Percentiles rank a stretch among this genome's conserved stretches.
Evolutionary conservation across 495 filamentous ascomycete genomes (phyloP).

Genomic region (Aspergillus funiculosus): DNA sequence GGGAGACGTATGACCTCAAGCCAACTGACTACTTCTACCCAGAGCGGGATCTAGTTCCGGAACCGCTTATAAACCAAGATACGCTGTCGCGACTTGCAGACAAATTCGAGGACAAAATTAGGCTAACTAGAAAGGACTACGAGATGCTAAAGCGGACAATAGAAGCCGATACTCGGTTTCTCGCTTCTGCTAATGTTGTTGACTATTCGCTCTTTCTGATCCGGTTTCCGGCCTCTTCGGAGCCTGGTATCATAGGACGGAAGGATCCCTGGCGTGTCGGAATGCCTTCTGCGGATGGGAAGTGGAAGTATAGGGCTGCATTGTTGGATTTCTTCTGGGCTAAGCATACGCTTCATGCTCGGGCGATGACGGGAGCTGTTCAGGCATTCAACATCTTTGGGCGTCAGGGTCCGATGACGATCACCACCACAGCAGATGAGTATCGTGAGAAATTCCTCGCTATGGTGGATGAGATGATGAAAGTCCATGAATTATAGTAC

Average conservation of each 20-base stretch:
- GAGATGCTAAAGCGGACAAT: slow-evolving; percentile 44
- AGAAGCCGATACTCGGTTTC: slow-evolving; percentile 53
- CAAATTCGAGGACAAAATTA: slow-evolving; percentile 59
- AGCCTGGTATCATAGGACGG: slow-evolving; percentile 18
- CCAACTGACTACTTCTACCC: slow-evolving; percentile 67
- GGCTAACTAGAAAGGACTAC: slow-evolving; percentile 45
- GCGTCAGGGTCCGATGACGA: slow-evolving; percentile 59
- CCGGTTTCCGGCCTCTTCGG: slow-evolving; percentile 44
- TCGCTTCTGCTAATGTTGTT: slow-evolving; percentile 54
- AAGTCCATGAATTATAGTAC: slow-evolving; percentile 32
- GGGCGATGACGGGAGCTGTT: slow-evolving; percentile 56
- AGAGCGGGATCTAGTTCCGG: slow-evolving; percentile 59
- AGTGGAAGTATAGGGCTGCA: slow-evolving; percentile 57
- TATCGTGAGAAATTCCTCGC: slow-evolving; percentile 59
- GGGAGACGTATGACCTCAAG: slow-evolving; percentile 68
- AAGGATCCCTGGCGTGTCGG: slow-evolving; percentile 52
- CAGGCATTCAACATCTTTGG: slow-evolving; percentile 54
- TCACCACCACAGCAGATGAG: slow-evolving; percentile 60
- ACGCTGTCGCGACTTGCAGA: slow-evolving; percentile 56
- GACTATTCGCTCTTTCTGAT: slow-evolving; percentile 68
- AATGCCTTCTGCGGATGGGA: slow-evolving; percentile 50
- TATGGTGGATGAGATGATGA: slow-evolving; percentile 53
- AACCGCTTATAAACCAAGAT: slow-evolving; percentile 50
- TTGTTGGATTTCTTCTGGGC: slow-evolving; percentile 70
- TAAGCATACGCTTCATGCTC: slow-evolving; percentile 57